Base-by-base conservation (phyloP, 805 yeast genomes). In the Candida sphagnicola region DNA sequence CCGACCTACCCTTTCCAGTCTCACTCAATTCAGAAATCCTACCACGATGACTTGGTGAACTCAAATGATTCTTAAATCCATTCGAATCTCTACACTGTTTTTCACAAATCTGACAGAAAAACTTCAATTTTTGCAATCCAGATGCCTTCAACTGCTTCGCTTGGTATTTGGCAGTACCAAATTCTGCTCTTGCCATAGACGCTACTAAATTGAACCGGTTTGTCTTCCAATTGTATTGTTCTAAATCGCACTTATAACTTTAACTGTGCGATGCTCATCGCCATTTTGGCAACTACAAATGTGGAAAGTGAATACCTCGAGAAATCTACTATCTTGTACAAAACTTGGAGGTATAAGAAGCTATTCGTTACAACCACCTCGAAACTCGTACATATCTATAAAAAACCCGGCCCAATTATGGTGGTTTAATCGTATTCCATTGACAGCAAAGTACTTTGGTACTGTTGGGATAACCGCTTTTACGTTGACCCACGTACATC, bases 11-110 rank as follows among this genome's bases (percentile, higher is more conserved):
- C 4, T 78, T 57, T 4, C 71, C 66, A 14, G 70, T 59, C 31
- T 56, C 47, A 36, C 62, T 49, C 4, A 62, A 40, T 23, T 53
- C 50, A 30, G 50, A 45, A 5, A 85, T 74, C 37, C 75, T 77
- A 14, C 77, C 74, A 34, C 75, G 60, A 56, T 93, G 99, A 1
- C 85, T 70, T 32, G 85, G 87, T n/a, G 95, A 80, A 45, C 73
- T 71, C n/a, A 82, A 72, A 58, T 93, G 99, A 51, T 91, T 84
- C 51, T 85, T 83, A 67, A 85, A 93, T 18, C 99, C 99, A 62
- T 93, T 91, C 45, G 85, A 95, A 57, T 95, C 99, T 39, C 97
- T 67, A 57, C 98, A 90, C 62, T 93, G 99, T 53, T 91, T 88
- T 55, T 74, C 78, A 54, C 99, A 93, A 2, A 87, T 73, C 57